Conservation (phyloP, 257 asterid genomes). For the Apocynum venetum region DNA sequence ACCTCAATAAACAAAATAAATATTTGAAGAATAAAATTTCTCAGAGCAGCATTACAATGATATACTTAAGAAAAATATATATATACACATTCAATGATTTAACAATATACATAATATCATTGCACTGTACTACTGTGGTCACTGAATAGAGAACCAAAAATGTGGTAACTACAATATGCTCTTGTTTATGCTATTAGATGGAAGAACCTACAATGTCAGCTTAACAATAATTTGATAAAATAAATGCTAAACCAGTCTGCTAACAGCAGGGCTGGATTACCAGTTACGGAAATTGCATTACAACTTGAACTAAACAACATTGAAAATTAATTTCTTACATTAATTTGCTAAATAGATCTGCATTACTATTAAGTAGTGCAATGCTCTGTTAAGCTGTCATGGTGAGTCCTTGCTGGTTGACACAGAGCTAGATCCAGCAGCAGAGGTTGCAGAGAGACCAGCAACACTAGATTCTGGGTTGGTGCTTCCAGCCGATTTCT, state of each 20-base stretch:
- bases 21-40: background rate
- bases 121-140: background rate
- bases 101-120: background rate
- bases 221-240: background rate
- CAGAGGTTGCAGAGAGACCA: constrained; percentile 44
- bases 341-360: constrained; percentile 19
- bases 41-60: background rate
- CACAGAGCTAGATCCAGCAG: constrained; percentile 35
- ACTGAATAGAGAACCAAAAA: background rate
- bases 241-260: constrained; percentile 13
- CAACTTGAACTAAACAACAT: constrained; percentile 13
- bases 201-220: constrained; percentile 1
- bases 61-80: background rate
- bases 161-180: background rate
- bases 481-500: constrained; percentile 28
- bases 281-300: constrained; percentile 2
- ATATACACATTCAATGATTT: background rate
- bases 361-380: background rate
- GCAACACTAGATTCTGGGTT: constrained; percentile 35
- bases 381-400: constrained; percentile 5
- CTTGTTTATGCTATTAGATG: background rate
- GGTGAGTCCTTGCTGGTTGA: constrained; percentile 30
- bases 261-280: background rate
- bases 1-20: too few species aligned
- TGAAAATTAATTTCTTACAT: constrained; percentile 10